Conservation (phyloP, 768 basidiomycete species). For the Mycena pura region DNA sequence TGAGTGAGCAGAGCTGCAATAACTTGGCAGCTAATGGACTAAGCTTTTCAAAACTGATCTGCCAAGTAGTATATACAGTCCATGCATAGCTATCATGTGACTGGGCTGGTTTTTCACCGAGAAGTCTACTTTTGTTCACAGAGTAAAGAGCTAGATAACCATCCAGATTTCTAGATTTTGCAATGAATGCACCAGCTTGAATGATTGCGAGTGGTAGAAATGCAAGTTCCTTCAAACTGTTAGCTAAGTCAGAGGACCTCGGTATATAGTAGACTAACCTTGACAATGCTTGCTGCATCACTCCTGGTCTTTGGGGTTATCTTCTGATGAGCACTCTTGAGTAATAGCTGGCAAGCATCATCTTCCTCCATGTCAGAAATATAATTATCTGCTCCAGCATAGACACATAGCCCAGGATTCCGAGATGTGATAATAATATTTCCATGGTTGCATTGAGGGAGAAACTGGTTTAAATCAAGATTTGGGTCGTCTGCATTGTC, state of each 20-base stretch:
- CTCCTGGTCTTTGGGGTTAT: background rate
- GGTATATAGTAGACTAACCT: background rate
- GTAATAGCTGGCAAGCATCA: slow-evolving; percentile 2
- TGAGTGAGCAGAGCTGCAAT: background rate
- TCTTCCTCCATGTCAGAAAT: slow-evolving; percentile 1
- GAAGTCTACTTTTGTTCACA: background rate
- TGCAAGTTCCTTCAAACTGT: no score
- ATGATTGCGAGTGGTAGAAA: slow-evolving; percentile 10
- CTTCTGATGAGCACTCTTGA: background rate
- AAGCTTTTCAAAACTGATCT: background rate
- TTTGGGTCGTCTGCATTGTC: slow-evolving; percentile 10
- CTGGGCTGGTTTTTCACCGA: background rate
- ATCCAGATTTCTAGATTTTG: background rate
- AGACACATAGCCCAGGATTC: background rate
- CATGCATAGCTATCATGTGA: no score
- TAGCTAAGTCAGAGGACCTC: background rate
- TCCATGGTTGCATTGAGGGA: slow-evolving; percentile 6
- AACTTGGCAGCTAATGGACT: background rate
- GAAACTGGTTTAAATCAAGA: background rate
- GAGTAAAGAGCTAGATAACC: background rate
- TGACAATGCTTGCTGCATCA: no score
- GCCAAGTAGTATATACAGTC: no score
- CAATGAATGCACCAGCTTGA: slow-evolving; percentile 11
- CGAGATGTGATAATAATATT: slow-evolving; percentile 17
- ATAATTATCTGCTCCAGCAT: background rate